These are phyloP conservation scores for Ciborinia camelliae DNA, from an alignment of 2,329 filamentous ascomycete species.

Conservation along the genomic window DNA sequence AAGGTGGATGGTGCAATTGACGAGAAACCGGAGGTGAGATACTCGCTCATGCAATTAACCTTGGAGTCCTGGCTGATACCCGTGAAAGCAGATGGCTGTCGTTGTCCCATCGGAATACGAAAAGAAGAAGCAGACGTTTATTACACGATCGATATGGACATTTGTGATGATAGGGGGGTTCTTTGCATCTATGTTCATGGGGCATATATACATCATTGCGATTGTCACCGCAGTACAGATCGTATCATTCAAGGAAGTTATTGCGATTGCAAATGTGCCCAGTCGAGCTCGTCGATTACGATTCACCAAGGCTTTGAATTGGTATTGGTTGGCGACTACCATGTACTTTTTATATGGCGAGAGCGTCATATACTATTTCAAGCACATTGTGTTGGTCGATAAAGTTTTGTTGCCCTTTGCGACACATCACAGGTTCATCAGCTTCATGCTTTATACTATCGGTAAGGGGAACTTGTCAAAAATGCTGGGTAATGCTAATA, in stretches of 20 bases:
- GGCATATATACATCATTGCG: slow-evolving; percentile 94
- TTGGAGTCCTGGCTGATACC: slow-evolving; percentile 26
- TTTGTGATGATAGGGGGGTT: slow-evolving; percentile 95
- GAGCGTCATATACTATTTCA: slow-evolving; percentile 99
- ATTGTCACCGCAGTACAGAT: slow-evolving; percentile 93
- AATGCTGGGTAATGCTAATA: slow-evolving; percentile 32
- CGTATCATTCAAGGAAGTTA: slow-evolving; percentile 98
- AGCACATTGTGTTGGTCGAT: slow-evolving; percentile 95
- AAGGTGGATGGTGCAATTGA: slow-evolving; percentile 38
- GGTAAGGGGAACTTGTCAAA: slow-evolving; percentile 53
- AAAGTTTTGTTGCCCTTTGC: slow-evolving; percentile 88
- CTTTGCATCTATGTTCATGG: slow-evolving; percentile 88
- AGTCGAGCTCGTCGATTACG: slow-evolving; percentile 85
- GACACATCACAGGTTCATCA: slow-evolving; percentile 97
- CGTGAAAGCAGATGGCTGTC: slow-evolving; percentile 23
- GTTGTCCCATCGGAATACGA: slow-evolving; percentile 69
- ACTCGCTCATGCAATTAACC: not conserved
- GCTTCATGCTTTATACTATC: slow-evolving; percentile 96
- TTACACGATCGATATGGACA: slow-evolving; percentile 95
- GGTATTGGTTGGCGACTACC: slow-evolving; percentile 97
- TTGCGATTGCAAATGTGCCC: slow-evolving; percentile 93
- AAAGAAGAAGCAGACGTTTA: slow-evolving; percentile 98
- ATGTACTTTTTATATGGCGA: slow-evolving; percentile 99
- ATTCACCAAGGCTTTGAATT: slow-evolving; percentile 95
- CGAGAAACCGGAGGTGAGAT: slow-evolving; percentile 24